These are phyloP conservation scores for Emmonsia crescens DNA, from an alignment of 2,329 filamentous ascomycete species.

Conservation along the genomic window DNA sequence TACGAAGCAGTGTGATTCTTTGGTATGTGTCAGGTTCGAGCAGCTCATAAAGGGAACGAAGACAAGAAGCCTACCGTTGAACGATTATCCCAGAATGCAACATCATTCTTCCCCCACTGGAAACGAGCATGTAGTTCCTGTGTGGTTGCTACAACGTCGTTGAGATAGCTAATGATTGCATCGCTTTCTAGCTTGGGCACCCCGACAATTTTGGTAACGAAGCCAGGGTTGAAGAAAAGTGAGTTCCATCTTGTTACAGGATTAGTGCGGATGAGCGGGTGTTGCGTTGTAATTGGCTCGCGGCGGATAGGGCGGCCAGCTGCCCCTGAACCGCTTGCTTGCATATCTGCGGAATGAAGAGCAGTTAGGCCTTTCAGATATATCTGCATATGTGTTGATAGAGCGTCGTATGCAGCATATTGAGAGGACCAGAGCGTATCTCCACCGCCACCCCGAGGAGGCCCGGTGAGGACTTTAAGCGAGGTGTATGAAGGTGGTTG, in stretches of 20 bases:
- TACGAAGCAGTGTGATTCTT: slow-evolving; percentile 47
- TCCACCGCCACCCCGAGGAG: slow-evolving; percentile 45
- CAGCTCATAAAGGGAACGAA: background rate
- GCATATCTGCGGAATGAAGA: slow-evolving; percentile 44
- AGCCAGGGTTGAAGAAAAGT: slow-evolving; percentile 49
- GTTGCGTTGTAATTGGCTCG: slow-evolving; percentile 43
- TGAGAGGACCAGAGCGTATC: slow-evolving; percentile 49
- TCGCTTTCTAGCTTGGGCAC: slow-evolving; percentile 47
- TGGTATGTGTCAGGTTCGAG: background rate
- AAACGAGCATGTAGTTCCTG: slow-evolving; percentile 61
- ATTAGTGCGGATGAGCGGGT: slow-evolving; percentile 49
- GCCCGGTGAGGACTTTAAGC: slow-evolving; percentile 44
- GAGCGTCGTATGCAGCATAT: slow-evolving; percentile 48
- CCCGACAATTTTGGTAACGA: slow-evolving; percentile 48
- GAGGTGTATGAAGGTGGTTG: slow-evolving; percentile 49
- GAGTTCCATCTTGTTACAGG: slow-evolving; percentile 53
- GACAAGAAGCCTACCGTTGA: slow-evolving; percentile 33
- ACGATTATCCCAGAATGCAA: slow-evolving; percentile 60
- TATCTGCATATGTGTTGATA: slow-evolving; percentile 46
- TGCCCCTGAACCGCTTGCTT: slow-evolving; percentile 41
- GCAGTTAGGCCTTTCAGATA: slow-evolving; percentile 49
- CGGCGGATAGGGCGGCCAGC: slow-evolving; percentile 43
- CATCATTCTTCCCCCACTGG: slow-evolving; percentile 53
- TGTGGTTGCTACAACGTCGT: slow-evolving; percentile 45
- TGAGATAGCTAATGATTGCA: slow-evolving; percentile 42